Evolutionary conservation across 2,329 filamentous ascomycete genomes (phyloP), one percentile per base, ranked within the genome.

Genomic region (Penicillium sp.): DNA sequence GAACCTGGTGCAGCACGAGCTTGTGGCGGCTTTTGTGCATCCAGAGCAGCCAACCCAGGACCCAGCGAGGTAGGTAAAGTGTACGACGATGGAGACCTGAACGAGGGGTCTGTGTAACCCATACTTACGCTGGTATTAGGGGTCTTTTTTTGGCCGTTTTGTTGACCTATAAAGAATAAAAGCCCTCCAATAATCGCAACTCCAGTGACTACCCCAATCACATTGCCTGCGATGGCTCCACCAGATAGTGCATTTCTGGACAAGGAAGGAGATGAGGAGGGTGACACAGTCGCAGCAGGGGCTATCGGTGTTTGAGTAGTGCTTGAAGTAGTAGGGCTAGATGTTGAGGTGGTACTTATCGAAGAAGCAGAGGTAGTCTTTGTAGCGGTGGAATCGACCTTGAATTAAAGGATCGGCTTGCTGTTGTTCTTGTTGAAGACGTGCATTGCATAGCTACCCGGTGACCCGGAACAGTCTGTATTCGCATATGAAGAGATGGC

Each of bases 311-410:
- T 51, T 51, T 54, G 44, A 17, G 53, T 12, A 15, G 38, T 49
- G 19, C 22, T 45, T 22, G 59, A 59, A 30, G 56, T 57, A 53
- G 49, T 53, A 3, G 47, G 38, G 10, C 33, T 55, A 22, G 59
- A 53, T n/a, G 28, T 58, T n/a, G 53, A 62, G 9, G 59, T 61
- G 38, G 57, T 54, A 24, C 33, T 62, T 26, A 51, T 63, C 7
- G 58, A 58, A 33, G 53, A 55, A 44, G 50, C 59, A 15, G 58
- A 58, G 13, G 59, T 60, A 15, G 58, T 68, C 8, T 44, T 65
- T 53, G 53, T 53, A 58, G 47, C 35, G 7, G 45, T 58, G 19
- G 59, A 54, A 40, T 59, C 56, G 17, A 58, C 55, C 33, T 61
- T 64, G 56, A 64, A 64, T 37, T 51, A 64, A 19, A 59, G 35